Evolutionary conservation across 257 asterid species (phyloP).

Genomic region (Solanum clarkiae): DNA sequence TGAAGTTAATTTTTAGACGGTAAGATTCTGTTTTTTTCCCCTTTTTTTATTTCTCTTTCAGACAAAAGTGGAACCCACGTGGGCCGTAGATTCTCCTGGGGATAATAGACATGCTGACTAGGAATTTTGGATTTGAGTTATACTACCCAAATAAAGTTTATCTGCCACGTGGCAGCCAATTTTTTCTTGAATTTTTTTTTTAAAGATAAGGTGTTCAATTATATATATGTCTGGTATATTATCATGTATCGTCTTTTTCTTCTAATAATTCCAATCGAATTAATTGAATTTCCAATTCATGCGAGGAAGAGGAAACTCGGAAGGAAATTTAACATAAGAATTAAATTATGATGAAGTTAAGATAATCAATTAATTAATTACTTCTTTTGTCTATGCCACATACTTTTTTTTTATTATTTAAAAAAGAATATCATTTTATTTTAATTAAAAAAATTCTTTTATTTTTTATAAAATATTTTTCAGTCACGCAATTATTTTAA

Average conservation of each 20-base stretch:
- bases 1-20: too few species aligned
- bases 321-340: neutral
- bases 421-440: too few species aligned
- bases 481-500: too few species aligned
- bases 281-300: neutral
- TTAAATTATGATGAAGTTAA: neutral
- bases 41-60: too few species aligned
- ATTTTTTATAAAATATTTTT: too few species aligned
- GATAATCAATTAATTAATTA: neutral
- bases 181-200: accelerated
- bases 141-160: neutral
- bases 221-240: neutral
- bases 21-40: too few species aligned
- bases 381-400: too few species aligned
- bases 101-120: neutral
- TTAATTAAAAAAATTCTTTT: too few species aligned
- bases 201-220: accelerated
- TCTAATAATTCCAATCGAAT: neutral
- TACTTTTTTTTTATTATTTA: too few species aligned
- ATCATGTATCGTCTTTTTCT: neutral
- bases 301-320: neutral
- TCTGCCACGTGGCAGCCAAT: neutral
- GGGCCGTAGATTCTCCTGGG: neutral
- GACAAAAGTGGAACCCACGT: neutral
- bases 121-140: neutral